A percentile compares a stretch with the other conserved stretches of the same genome.
Evolutionary conservation across 257 asterid genomes (phyloP).

Genomic region (Petrea volubilis): DNA sequence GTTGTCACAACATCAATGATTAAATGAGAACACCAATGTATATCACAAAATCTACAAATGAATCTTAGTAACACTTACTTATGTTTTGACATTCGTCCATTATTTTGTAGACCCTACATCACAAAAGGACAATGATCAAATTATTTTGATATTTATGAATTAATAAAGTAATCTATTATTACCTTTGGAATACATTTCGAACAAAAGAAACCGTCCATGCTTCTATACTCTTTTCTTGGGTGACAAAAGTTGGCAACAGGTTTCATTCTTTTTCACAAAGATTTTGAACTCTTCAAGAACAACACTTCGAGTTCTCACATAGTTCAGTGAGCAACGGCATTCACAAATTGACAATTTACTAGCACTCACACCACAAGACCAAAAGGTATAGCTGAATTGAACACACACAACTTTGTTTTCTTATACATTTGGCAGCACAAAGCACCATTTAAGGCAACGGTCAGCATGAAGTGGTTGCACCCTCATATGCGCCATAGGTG

Average conservation of each 20-base stretch:
- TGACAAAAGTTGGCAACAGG: background rate
- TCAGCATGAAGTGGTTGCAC: too few species aligned
- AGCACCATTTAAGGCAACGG: too few species aligned
- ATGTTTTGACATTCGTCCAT: conserved; percentile 11
- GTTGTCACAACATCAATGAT: conserved; percentile 18
- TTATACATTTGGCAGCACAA: too few species aligned
- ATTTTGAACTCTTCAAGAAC: background rate
- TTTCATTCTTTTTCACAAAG: background rate
- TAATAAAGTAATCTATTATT: background rate
- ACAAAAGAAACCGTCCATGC: conserved; percentile 7
- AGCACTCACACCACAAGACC: background rate
- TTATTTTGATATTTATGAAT: background rate
- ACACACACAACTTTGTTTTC: too few species aligned
- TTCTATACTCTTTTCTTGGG: background rate
- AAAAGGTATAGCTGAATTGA: too few species aligned
- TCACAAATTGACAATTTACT: background rate
- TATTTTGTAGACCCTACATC: conserved; percentile 33
- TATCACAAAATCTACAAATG: conserved; percentile 1
- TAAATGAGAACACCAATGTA: background rate
- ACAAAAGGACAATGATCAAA: conserved; percentile 1
- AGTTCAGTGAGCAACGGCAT: background rate
- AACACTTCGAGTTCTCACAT: background rate
- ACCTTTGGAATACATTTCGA: background rate
- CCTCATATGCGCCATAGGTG: too few species aligned
- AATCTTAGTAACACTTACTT: conserved; percentile 32